These are phyloP conservation scores for Populus hybrid DNA, from an alignment of 441 rosid genomes.

Conservation along the genomic window DNA sequence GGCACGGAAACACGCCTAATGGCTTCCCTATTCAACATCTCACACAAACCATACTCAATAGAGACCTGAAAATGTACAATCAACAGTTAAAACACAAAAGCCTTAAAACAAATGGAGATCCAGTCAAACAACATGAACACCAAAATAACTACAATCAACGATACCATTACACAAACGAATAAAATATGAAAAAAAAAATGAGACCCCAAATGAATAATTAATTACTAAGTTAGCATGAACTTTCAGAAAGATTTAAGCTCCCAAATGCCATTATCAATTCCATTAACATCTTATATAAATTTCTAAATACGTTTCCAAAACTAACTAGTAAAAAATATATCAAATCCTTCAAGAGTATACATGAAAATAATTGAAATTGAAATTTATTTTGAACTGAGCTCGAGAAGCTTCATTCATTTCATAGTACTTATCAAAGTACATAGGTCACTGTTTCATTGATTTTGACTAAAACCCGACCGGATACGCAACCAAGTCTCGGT, in stretches of 20 bases:
- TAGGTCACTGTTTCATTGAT: neutral
- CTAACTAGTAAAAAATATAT: neutral
- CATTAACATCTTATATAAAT: neutral
- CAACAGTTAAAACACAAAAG: neutral
- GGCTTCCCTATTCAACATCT: constrained; percentile 59
- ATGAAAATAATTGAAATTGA: neutral
- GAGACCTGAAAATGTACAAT: constrained; percentile 42
- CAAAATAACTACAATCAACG: neutral
- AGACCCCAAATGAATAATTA: neutral
- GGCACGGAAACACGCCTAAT: constrained; percentile 55
- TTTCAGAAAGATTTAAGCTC: neutral
- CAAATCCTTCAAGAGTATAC: neutral
- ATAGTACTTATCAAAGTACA: neutral
- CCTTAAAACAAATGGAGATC: neutral
- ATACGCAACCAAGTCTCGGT: neutral
- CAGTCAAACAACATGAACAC: neutral
- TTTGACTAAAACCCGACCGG: neutral
- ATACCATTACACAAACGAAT: neutral
- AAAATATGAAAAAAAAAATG: neutral
- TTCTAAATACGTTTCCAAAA: neutral
- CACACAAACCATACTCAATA: constrained; percentile 81
- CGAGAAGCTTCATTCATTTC: constrained; percentile 20
- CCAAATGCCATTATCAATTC: neutral
- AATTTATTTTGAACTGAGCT: constrained; percentile 38
- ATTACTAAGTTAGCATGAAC: neutral